phyloP scores from a whole-genome alignment of 1,284 basidiomycete genomes.

The Retiboletus flavoniger region DNA sequence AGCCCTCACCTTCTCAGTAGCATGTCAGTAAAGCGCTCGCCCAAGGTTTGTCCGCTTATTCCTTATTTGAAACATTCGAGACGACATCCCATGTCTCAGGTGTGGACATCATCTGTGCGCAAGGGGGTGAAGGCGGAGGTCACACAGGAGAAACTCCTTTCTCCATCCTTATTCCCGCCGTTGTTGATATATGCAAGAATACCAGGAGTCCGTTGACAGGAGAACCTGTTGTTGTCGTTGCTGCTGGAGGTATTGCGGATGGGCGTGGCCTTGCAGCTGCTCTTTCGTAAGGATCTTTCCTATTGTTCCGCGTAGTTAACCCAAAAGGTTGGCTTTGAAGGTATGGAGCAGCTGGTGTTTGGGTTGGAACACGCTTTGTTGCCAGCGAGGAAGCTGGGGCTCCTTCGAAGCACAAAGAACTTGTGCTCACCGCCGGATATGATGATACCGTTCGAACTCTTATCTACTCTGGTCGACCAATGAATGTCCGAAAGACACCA shows the following conservation, averaged over 20 bases:
- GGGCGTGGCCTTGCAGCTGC: slow-evolving; percentile 80
- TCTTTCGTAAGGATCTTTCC: slow-evolving; percentile 53
- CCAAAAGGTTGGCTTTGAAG: slow-evolving; percentile 33
- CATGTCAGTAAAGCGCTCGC: slow-evolving; percentile 80
- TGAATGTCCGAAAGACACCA: slow-evolving; percentile 76
- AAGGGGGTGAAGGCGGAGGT: slow-evolving; percentile 76
- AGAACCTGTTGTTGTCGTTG: slow-evolving; percentile 73
- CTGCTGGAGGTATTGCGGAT: slow-evolving; percentile 82
- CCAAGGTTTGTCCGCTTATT: slow-evolving; percentile 44
- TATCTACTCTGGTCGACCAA: slow-evolving; percentile 81
- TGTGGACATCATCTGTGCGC: slow-evolving; percentile 86
- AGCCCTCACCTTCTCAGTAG: slow-evolving; percentile 33
- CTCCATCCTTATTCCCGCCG: slow-evolving; percentile 76
- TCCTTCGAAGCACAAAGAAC: slow-evolving; percentile 77
- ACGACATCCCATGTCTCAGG: slow-evolving; percentile 38
- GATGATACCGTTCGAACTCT: slow-evolving; percentile 72
- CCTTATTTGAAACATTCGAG: background rate
- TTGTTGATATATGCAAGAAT: slow-evolving; percentile 72
- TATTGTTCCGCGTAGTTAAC: slow-evolving; percentile 1
- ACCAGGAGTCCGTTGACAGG: slow-evolving; percentile 72
- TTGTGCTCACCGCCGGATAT: slow-evolving; percentile 61
- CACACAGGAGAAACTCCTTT: slow-evolving; percentile 77
- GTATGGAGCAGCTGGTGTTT: slow-evolving; percentile 79
- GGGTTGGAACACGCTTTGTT: slow-evolving; percentile 92
- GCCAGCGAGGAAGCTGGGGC: slow-evolving; percentile 81